Percentiles rank a stretch among this genome's conserved stretches.
Conservation (phyloP, 352 stramenopile genomes). For the Globisporangium recalcitrans region DNA sequence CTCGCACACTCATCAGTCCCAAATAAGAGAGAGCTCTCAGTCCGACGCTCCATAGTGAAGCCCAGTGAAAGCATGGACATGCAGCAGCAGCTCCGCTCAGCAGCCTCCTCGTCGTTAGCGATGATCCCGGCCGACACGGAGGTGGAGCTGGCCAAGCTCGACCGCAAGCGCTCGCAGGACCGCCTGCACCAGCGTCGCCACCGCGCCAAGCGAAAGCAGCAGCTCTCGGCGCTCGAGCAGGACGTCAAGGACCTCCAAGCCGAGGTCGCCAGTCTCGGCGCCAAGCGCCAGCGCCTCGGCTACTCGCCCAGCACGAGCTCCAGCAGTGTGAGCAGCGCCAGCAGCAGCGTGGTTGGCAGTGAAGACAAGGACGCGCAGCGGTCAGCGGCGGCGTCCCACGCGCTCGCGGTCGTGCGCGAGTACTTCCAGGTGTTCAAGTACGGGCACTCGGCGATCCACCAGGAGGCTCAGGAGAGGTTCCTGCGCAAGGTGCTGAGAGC, state of each 20-base stretch:
- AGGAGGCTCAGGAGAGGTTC: constrained; percentile 9
- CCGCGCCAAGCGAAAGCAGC: constrained; percentile 16
- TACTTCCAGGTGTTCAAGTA: constrained; percentile 18
- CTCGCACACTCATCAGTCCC: background rate
- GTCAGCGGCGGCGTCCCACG: background rate
- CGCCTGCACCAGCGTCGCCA: constrained; percentile 15
- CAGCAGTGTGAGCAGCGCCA: background rate
- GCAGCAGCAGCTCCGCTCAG: constrained; percentile 4
- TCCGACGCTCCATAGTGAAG: background rate
- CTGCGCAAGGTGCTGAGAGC: constrained; percentile 4
- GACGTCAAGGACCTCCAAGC: constrained; percentile 14
- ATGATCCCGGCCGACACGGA: background rate
- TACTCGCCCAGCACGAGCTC: background rate
- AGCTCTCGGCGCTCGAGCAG: constrained; percentile 14
- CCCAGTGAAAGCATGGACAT: background rate
- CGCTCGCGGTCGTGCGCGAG: constrained; percentile 12
- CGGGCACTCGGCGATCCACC: constrained; percentile 16
- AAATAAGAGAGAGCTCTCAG: background rate
- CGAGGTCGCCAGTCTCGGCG: constrained; percentile 4
- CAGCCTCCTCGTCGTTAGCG: no score
- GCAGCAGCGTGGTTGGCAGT: background rate
- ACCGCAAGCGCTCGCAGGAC: constrained; percentile 16
- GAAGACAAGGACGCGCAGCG: background rate
- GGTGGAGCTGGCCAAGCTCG: constrained; percentile 9
- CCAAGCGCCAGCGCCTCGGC: constrained; percentile 12